Percentiles rank a stretch among this genome's conserved stretches.
These are phyloP conservation scores for Colletotrichum sp. DNA, from an alignment of 2,329 filamentous ascomycete species.

Conservation along the genomic window DNA sequence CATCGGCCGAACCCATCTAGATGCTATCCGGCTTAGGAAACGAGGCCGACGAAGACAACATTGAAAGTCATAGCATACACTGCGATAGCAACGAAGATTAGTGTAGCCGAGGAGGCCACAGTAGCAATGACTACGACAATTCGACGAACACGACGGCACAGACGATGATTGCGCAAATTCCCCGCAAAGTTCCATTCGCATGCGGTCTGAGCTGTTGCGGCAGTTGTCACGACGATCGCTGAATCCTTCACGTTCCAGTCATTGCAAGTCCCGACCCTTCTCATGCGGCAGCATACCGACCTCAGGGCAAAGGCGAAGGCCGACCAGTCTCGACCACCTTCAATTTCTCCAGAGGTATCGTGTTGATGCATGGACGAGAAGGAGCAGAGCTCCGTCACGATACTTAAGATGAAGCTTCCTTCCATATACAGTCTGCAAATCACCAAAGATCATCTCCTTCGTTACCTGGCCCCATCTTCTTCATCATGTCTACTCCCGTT, in stretches of 20 bases:
- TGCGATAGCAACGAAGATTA: fast-evolving
- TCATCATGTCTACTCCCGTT: too few species aligned
- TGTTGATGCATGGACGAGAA: background rate
- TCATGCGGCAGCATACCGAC: background rate
- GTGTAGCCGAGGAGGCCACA: fast-evolving
- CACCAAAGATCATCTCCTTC: too few species aligned
- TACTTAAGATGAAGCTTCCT: background rate
- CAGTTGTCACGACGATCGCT: background rate
- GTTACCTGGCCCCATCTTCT: too few species aligned
- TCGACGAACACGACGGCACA: background rate
- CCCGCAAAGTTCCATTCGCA: background rate
- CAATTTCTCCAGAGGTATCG: background rate
- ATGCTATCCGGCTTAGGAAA: background rate
- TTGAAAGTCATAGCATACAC: fast-evolving
- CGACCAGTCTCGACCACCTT: background rate
- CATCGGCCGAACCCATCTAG: fast-evolving
- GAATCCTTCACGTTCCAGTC: background rate
- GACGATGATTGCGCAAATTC: background rate
- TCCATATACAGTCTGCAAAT: too few species aligned
- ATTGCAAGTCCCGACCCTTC: background rate
- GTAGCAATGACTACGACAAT: background rate
- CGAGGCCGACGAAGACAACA: fast-evolving
- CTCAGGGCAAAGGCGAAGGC: background rate
- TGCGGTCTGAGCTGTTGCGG: background rate
- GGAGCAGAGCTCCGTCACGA: background rate